Evolutionary conservation across 2,329 filamentous ascomycete species (phyloP).

Genomic region (Lasiodiplodia sp.): DNA sequence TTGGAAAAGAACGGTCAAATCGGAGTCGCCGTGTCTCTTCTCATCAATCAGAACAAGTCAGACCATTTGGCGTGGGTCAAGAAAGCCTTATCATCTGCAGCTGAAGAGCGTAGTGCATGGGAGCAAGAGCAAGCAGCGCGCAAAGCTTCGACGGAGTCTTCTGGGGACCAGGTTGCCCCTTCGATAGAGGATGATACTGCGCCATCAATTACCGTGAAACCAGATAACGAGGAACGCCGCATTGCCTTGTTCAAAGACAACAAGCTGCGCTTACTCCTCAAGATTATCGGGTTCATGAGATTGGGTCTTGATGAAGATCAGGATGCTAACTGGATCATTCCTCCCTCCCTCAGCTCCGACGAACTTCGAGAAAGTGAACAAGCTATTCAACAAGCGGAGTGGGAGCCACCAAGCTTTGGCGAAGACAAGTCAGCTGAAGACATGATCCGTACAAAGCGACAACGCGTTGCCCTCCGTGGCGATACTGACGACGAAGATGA

Average conservation of each 20-base stretch:
- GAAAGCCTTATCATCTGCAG: slow-evolving; percentile 70
- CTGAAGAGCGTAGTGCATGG: slow-evolving; percentile 79
- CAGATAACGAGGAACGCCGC: slow-evolving; percentile 71
- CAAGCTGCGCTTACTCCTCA: slow-evolving; percentile 84
- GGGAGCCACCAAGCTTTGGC: slow-evolving; percentile 74
- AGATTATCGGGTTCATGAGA: slow-evolving; percentile 73
- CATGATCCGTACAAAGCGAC: slow-evolving; percentile 75
- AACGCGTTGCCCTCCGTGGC: slow-evolving; percentile 49
- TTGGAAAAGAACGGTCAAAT: slow-evolving; percentile 73
- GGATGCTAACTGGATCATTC: slow-evolving; percentile 81
- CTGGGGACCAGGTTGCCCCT: slow-evolving; percentile 20
- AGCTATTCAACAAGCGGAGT: slow-evolving; percentile 78
- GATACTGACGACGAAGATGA: slow-evolving; percentile 63
- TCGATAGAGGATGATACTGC: slow-evolving; percentile 44
- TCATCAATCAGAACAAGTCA: slow-evolving; percentile 80
- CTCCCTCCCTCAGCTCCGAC: slow-evolving; percentile 68
- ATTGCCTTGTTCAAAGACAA: slow-evolving; percentile 88
- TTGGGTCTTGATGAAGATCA: slow-evolving; percentile 72
- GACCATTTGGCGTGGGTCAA: slow-evolving; percentile 86
- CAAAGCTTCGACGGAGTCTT: slow-evolving; percentile 38
- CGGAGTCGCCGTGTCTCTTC: slow-evolving; percentile 77
- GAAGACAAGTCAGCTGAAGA: slow-evolving; percentile 74
- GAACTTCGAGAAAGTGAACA: slow-evolving; percentile 73
- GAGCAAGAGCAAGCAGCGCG: slow-evolving; percentile 72
- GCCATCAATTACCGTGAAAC: slow-evolving; percentile 59